Percentiles rank a stretch among this genome's conserved stretches.
Evolutionary conservation across 345 rosid species (phyloP).

Genomic region (Camelina hispida): DNA sequence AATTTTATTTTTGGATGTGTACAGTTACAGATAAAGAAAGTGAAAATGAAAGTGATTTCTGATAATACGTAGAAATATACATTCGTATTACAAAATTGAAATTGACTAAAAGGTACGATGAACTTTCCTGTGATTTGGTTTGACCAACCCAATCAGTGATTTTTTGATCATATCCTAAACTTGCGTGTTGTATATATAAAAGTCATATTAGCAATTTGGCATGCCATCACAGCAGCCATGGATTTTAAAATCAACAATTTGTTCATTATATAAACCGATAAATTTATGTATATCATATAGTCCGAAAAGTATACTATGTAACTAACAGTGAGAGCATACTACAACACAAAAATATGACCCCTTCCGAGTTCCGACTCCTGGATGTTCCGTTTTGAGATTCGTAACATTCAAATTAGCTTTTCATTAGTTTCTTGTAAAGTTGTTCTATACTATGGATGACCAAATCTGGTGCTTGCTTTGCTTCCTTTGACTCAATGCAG

Average conservation of each 20-base stretch:
- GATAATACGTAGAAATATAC: constrained; percentile 1
- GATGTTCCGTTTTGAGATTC: not conserved
- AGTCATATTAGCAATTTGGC: not conserved
- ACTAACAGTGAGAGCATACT: constrained; percentile 26
- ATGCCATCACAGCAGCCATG: not conserved
- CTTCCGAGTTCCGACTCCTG: constrained; percentile 4
- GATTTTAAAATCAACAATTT: not conserved
- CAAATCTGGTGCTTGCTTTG: constrained; percentile 25
- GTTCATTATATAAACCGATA: not conserved
- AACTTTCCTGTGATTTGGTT: constrained; percentile 8
- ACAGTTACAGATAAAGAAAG: constrained; percentile 36
- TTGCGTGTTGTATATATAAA: not conserved
- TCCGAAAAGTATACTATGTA: constrained; percentile 18
- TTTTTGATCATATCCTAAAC: constrained; percentile 3
- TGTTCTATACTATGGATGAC: constrained; percentile 25
- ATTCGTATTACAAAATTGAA: not conserved
- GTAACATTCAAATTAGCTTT: constrained; percentile 35
- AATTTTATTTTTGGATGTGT: constrained; percentile 25
- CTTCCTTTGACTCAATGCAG: constrained; percentile 12
- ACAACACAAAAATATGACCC: constrained; percentile 34
- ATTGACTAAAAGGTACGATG: constrained; percentile 4
- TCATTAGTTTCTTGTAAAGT: constrained; percentile 28
- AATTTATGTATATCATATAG: constrained; percentile 17
- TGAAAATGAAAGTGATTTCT: constrained; percentile 13
- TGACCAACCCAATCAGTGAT: constrained; percentile 24